phyloP scores from a whole-genome alignment of 768 basidiomycete species.

The Rhizopogon salebrosus region DNA sequence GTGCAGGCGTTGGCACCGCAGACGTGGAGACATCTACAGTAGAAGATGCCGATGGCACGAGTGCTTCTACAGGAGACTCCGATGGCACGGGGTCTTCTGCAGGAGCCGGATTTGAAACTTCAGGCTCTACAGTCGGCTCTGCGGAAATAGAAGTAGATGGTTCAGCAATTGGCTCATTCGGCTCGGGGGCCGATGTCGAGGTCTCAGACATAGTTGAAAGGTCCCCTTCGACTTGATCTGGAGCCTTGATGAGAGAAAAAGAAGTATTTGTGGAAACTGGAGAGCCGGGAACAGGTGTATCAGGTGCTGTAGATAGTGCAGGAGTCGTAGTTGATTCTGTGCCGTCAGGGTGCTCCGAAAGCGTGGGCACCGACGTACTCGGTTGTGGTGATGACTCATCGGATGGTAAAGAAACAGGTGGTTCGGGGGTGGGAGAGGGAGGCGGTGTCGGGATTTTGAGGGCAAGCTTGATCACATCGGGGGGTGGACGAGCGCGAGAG shows the following conservation, averaged over 20 bases:
- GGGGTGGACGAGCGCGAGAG: slow-evolving; percentile 55
- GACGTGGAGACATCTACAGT: background rate
- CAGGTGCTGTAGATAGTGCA: slow-evolving; percentile 44
- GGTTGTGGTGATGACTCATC: background rate
- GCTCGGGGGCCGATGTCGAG: background rate
- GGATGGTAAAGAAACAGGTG: background rate
- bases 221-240: slow-evolving; percentile 3
- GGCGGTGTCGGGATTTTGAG: slow-evolving; percentile 49
- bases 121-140: slow-evolving; percentile 9
- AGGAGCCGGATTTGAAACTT: slow-evolving; percentile 8
- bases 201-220: background rate
- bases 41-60: background rate
- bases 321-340: slow-evolving; percentile 46
- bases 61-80: background rate
- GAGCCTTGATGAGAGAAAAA: slow-evolving; percentile 34
- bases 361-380: background rate
- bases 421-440: slow-evolving; percentile 28
- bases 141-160: background rate
- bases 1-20: slow-evolving; percentile 4
- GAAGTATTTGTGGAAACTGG: slow-evolving; percentile 61
- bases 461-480: slow-evolving; percentile 51
- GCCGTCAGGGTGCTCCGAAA: slow-evolving; percentile 28
- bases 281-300: slow-evolving; percentile 44
- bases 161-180: background rate
- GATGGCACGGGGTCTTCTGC: slow-evolving; percentile 5